Conservation (phyloP, 768 basidiomycete genomes). For the Leccinum subgranulosum region DNA sequence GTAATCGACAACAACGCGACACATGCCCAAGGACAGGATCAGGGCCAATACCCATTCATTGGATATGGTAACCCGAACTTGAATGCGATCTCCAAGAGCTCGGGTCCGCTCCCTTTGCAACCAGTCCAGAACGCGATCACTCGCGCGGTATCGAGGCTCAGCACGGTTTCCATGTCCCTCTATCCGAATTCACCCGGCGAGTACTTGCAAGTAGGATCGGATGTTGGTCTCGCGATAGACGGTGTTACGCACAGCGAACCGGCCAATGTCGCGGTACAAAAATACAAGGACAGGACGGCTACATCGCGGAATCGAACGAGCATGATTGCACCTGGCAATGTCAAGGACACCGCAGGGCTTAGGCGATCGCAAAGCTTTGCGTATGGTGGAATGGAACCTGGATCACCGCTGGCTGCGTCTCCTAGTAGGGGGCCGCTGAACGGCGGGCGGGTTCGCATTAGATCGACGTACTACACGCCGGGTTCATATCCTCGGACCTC, state of each 20-base stretch:
- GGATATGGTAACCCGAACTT: conserved; percentile 25
- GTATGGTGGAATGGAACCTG: conserved; percentile 53
- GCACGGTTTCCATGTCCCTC: conserved; percentile 43
- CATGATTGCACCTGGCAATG: conserved; percentile 16
- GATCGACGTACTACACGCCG: conserved; percentile 63
- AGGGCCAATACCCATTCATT: conserved; percentile 21
- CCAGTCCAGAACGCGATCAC: conserved; percentile 41
- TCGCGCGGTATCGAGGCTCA: conserved; percentile 39
- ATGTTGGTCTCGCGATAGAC: conserved; percentile 37
- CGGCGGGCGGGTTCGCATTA: conserved; percentile 63
- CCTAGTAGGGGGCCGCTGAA: conserved; percentile 23
- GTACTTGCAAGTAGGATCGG: conserved; percentile 18
- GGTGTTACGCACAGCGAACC: conserved; percentile 42
- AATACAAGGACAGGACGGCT: conserved; percentile 34
- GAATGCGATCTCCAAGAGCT: conserved; percentile 19
- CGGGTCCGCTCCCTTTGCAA: conserved; percentile 33
- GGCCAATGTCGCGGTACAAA: conserved; percentile 29
- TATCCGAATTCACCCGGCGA: conserved; percentile 43
- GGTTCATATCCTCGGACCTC: conserved; percentile 55
- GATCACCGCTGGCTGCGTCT: conserved; percentile 38
- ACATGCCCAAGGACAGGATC: conserved; percentile 13
- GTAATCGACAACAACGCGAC: conserved; percentile 6
- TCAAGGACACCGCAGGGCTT: conserved; percentile 20
- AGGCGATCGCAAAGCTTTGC: conserved; percentile 39
- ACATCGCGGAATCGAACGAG: conserved; percentile 19